Base-by-base conservation (phyloP, 1,284 basidiomycete species). In the Mycosarcoma mackinlayi region DNA sequence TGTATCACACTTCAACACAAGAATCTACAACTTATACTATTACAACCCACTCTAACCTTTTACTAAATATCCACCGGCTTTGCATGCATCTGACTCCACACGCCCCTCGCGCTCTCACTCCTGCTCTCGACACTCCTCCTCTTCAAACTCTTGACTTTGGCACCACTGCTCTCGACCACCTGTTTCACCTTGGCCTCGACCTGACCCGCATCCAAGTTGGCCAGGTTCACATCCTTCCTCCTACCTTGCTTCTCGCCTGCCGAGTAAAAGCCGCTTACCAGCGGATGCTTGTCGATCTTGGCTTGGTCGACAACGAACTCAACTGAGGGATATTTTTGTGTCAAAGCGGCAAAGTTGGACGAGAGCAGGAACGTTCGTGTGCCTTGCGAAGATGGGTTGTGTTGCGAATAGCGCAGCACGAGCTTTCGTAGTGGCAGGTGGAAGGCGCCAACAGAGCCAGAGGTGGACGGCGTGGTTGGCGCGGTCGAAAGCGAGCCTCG, bases 31-130 rank as follows among this genome's bases (percentile, higher is more conserved):
- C n/a, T n/a, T n/a, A n/a, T n/a, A n/a, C n/a, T n/a, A n/a, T n/a
- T n/a, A n/a, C n/a, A n/a, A n/a, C n/a, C n/a, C n/a, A n/a, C n/a
- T n/a, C n/a, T n/a, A n/a, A n/a, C n/a, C n/a, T n/a, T n/a, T n/a
- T n/a, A n/a, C 24, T 55, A 66, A 8, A 67, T 33, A 23, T 69
- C 49, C 2, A 52, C 37, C 18, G 35, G 7, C 30, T 41, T 45
- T 21, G 31, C 52, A 44, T 73, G 70, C 3, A 69, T 14, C 34
- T 60, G 57, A 24, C 33, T 41, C 70, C 70, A 73, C 24, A 69
- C 51, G 2, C 70, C 70, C n/a, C 70, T 63, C 5, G 58, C 60
- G 1, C 25, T n/a, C 18, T 68, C 55, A 3, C 9, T 31, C n/a
- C 13, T 61, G 10, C 41, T 52, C n/a, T 57, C 38, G 16, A 63